A percentile compares a stretch with the other conserved stretches of the same genome.
phyloP scores from a whole-genome alignment of 2,329 filamentous ascomycete species.

The Chalaropsis ovoidea region DNA sequence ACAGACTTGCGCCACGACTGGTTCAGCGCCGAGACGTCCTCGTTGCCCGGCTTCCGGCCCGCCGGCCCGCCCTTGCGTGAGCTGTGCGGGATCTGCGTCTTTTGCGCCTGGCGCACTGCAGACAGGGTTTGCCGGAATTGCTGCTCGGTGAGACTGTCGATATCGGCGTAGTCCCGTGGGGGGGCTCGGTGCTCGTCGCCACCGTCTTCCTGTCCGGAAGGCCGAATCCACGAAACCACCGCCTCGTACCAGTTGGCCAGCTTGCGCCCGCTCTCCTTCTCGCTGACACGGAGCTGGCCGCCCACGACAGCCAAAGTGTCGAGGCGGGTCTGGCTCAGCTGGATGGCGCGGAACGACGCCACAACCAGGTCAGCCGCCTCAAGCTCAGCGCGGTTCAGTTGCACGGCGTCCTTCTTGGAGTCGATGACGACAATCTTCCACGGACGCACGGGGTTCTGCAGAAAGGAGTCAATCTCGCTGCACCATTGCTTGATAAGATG shows the following conservation, averaged over 20 bases:
- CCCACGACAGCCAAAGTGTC: slow-evolving; percentile 24
- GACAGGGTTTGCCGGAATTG: not conserved
- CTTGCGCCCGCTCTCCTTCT: slow-evolving; percentile 25
- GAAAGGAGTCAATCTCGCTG: slow-evolving; percentile 32
- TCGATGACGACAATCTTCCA: slow-evolving; percentile 30
- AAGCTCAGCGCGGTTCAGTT: slow-evolving; percentile 26
- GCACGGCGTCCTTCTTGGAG: slow-evolving; percentile 13
- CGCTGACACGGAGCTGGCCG: slow-evolving; percentile 22
- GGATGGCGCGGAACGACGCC: slow-evolving; percentile 28
- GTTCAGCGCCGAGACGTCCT: slow-evolving; percentile 6
- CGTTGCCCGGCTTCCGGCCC: not conserved
- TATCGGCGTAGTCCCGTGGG: not conserved
- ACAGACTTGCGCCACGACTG: slow-evolving; percentile 7
- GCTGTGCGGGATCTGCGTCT: slow-evolving; percentile 16
- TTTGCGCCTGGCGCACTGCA: not conserved
- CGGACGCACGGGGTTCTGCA: slow-evolving; percentile 24
- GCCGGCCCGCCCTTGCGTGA: not conserved
- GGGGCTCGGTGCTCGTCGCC: too few relatives aligned
- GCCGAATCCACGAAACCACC: slow-evolving; percentile 19
- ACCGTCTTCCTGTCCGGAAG: not conserved
- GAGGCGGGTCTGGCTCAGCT: slow-evolving; percentile 17
- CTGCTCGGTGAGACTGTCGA: slow-evolving; percentile 13
- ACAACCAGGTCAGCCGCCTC: slow-evolving; percentile 35
- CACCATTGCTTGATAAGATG: slow-evolving; percentile 37
- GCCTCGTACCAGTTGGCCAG: slow-evolving; percentile 22